Evolutionary conservation across 345 rosid species (phyloP), one percentile per base, ranked within the genome.

Genomic region (Bruguiera gymnorhiza): DNA sequence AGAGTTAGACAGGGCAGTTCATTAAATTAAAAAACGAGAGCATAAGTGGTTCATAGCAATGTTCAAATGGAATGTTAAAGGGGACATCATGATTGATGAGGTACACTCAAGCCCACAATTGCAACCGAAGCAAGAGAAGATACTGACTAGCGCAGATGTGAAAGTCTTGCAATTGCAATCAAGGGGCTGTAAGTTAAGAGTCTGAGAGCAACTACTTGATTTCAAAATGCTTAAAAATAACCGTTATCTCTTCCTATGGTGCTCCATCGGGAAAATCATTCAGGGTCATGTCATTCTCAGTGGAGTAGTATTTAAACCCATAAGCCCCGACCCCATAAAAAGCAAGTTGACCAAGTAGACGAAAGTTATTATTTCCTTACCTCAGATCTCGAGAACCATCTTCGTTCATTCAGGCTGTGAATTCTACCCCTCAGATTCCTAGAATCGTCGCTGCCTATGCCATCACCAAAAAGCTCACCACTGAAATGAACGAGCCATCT

Each of bases 381-480:
- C 95, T 85, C 89, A 56, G 85, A 85, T 81, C 91, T 81, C 2
- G 84, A 85, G 56, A 75, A 80, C 6, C 80, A 81, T 67, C 87
- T 81, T 69, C 75, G 87, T 67, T 78, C 82, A 80, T 77, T 79
- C 68, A 78, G 60, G 62, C 82, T 82, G 72, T 76, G 85, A 68
- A 79, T 66, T 79, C 89, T 82, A 66, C 86, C 73, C 59, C 83
- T 77, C 53, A 78, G 55, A 63, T 75, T 81, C 62, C 85, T 80
- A 63, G 89, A 76, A 74, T 81, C 85, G 72, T 81, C 85, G 72
- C 75, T 75, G 71, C 71, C 76, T 30, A 69, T 68, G 48, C 82
- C 76, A 43, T 78, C 86, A 71, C 79, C 71, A 26, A 78, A 76
- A 66, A 82, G 39, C 62, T 79, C 87, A 56, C 80, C 79, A 62